Base-by-base conservation (phyloP, 2,329 filamentous ascomycete species). In the Thielaviopsis ethacetica region DNA sequence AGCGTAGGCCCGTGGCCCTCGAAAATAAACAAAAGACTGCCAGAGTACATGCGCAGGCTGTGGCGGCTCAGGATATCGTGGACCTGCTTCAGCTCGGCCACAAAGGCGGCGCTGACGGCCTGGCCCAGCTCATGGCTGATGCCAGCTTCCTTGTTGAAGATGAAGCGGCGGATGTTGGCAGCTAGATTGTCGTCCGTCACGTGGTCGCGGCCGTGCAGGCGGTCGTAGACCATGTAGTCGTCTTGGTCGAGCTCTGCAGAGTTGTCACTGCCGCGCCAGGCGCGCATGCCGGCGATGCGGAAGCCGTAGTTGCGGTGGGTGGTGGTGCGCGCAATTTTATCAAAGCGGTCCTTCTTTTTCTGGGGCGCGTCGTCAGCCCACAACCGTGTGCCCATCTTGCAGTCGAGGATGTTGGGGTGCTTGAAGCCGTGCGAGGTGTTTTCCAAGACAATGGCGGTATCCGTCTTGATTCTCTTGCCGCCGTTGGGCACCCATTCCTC, bases 321-420 rank as follows among this genome's bases (percentile, higher is more conserved):
- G 3, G 82, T 84, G 65, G 76, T 73, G 27, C 71, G 68, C 34
- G 75, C 74, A 60, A 85, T 80, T 67, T 80, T 75, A 64, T 82
- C 76, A 65, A 85, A 83, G 30, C 81, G 76, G 41, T 71, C 67
- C 65, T 78, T 78, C 72, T 85, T 85, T 65, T 81, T 74, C 26
- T 69, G 64, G 0, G 79, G 76, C 24, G 82, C 82, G 62, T 83
- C 76, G 61, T 95, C 88, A 15, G 88, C 91, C 85, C 90, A 97
- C 5, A 98, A 73, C 34, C 88, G 80, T 55, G 83, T 79, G 51
- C 93, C 93, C 21, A 98, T 81, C 73, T 98, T 98, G 63, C 95
- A 81, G 68, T 98, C 93, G 60, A 98, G 75, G 7, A 98, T 89
- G 65, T 95, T 97, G 6, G 93, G 89, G 61, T 81, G 80, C 66